Evolutionary conservation across 768 basidiomycete species (phyloP).

Genomic region (Boletales sp.): DNA sequence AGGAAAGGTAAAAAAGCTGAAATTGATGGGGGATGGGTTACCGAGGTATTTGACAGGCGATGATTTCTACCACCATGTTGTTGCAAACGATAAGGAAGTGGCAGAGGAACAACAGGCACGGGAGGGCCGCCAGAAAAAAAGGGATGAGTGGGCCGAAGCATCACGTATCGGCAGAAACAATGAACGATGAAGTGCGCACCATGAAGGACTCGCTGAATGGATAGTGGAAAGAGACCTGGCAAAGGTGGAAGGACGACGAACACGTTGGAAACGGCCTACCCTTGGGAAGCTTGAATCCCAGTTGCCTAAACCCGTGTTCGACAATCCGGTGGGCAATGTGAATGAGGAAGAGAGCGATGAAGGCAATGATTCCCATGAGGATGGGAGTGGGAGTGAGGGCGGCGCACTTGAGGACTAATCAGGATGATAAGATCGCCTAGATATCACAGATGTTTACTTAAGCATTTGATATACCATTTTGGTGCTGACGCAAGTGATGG

Average conservation of each 20-base stretch:
- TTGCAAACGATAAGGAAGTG: constrained; percentile 1
- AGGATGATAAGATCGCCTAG: too few species aligned
- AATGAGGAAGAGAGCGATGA: neutral
- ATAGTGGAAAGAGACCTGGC: constrained; percentile 17
- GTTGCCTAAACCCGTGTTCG: neutral
- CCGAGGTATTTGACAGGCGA: constrained; percentile 21
- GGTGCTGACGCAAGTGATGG: too few species aligned
- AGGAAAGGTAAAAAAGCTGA: constrained; percentile 6
- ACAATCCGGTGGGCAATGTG: neutral
- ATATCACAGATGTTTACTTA: too few species aligned
- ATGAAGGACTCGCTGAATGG: constrained; percentile 13
- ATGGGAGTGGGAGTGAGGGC: too few species aligned
- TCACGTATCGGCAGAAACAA: constrained; percentile 11
- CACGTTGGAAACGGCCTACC: constrained; percentile 18
- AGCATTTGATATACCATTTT: too few species aligned
- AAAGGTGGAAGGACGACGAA: constrained; percentile 10
- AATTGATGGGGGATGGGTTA: constrained; percentile 17
- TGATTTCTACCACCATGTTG: constrained; percentile 13
- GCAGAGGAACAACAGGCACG: neutral
- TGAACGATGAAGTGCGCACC: neutral
- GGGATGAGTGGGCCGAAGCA: neutral
- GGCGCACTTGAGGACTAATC: too few species aligned
- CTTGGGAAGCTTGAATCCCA: neutral
- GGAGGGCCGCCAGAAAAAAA: neutral
- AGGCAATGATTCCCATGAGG: neutral